Base-by-base conservation (phyloP, 2,329 filamentous ascomycete species). In the Leptosphaerulina australis region DNA sequence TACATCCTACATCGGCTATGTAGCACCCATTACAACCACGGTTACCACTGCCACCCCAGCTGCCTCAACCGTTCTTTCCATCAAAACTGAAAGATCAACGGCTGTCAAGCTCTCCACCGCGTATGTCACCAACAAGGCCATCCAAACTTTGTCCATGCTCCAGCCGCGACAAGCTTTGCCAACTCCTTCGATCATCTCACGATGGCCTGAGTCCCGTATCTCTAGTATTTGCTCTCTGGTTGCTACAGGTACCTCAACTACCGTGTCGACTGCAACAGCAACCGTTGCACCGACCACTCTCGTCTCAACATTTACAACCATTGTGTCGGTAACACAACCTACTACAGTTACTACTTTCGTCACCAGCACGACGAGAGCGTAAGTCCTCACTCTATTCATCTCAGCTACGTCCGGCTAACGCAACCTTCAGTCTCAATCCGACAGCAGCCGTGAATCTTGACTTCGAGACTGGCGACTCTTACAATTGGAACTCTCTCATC, bases 151-250 rank as follows among this genome's bases (percentile, higher is more conserved):
- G 14, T 15, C 36, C n/a, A 10, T n/a, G 6, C 36, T 38, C 15
- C 14, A 38, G 12, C 36, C 36, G 10, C 36, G 36, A 26, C 36
- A 38, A 28, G 36, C 36, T 3, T 20, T 20, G 2, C 36, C 22
- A 20, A 38, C 36, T 2, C 36, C 36, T n/a, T 28, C 36, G 14
- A 20, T 38, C 7, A 10, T 38, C 4, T 38, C 36, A 4, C 6
- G 24, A 5, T 3, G 26, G 36, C 36, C 36, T 18, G 24, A 22
- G 14, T 18, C 36, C 3, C 24, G 36, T 0, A 38, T 38, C 15
- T 38, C 36, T n/a, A 38, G 36, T 17, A 38, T 38, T 4, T 38
- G 36, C 11, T 38, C 36, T 38, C 36, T 38, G 24, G 36, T 38
- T 12, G 36, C 36, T 28, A 38, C 24, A 12, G 36, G 36, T 7